Percentiles rank a stretch among this genome's conserved stretches.
These are phyloP conservation scores for Pseudisothecium myosuroides DNA, from an alignment of 225 moss, liverwort and hornwort species.

Conservation along the genomic window DNA sequence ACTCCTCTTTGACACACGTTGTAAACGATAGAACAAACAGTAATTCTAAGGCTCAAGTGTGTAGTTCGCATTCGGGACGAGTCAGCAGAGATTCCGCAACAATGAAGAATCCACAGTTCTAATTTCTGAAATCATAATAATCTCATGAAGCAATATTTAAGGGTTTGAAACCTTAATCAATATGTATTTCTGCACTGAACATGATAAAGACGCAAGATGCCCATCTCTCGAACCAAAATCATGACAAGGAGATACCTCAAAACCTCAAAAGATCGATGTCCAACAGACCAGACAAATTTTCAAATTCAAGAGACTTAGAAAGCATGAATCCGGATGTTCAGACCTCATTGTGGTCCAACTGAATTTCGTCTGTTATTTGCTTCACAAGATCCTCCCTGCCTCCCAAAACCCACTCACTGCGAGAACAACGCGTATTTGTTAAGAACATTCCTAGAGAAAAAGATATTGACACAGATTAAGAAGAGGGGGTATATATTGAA, in stretches of 20 bases:
- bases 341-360: slow-evolving; percentile 37
- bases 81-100: neutral
- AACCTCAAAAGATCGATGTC: neutral
- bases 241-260: neutral
- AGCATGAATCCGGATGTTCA: neutral
- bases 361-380: slow-evolving; percentile 53
- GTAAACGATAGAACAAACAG: neutral
- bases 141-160: neutral
- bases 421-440: neutral
- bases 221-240: neutral
- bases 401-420: slow-evolving; percentile 54
- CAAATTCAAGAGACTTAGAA: neutral
- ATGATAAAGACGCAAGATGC: neutral
- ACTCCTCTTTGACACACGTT: neutral
- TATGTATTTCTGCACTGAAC: neutral
- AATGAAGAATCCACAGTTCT: neutral
- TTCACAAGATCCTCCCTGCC: slow-evolving; percentile 55
- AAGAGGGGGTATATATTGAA: neutral
- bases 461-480: neutral
- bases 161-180: neutral
- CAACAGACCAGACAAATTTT: neutral
- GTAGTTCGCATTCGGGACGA: neutral
- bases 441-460: neutral
- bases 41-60: neutral
- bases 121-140: neutral